Conservation (phyloP, 192 early-diverging fungal genomes). For the Coemansia sp. region DNA sequence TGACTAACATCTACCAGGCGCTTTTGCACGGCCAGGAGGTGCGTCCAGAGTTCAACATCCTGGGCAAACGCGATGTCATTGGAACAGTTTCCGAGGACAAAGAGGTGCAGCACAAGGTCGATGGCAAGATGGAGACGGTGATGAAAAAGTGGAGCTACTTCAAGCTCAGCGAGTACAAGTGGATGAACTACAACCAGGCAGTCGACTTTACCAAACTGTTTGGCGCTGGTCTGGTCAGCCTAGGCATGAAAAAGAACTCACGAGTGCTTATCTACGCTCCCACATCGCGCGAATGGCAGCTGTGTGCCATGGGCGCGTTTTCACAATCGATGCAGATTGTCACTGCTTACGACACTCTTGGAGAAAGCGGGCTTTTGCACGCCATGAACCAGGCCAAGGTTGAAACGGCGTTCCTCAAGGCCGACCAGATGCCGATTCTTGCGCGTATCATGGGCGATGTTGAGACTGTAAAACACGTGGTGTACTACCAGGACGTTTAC, state of each 20-base stretch:
- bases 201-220: constrained; percentile 33
- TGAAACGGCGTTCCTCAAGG: constrained; percentile 63
- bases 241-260: constrained; percentile 38
- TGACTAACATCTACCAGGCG: constrained; percentile 38
- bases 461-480: constrained; percentile 61
- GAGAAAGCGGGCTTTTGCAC: constrained; percentile 79
- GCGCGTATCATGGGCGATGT: constrained; percentile 28
- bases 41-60: constrained; percentile 15
- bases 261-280: constrained; percentile 69
- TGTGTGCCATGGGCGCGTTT: constrained; percentile 40
- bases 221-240: constrained; percentile 34
- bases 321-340: constrained; percentile 75
- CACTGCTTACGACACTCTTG: constrained; percentile 86
- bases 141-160: constrained; percentile 89
- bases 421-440: constrained; percentile 58
- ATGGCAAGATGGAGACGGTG: constrained; percentile 57
- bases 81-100: constrained; percentile 48
- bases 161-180: constrained; percentile 68
- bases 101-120: constrained; percentile 40
- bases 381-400: constrained; percentile 89
- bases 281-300: constrained; percentile 58
- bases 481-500: constrained; percentile 60
- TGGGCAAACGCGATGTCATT: constrained; percentile 51
- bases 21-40: constrained; percentile 27
- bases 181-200: constrained; percentile 47